Conservation (phyloP, 306 rosid species). For the Spatholobus suberectus region DNA sequence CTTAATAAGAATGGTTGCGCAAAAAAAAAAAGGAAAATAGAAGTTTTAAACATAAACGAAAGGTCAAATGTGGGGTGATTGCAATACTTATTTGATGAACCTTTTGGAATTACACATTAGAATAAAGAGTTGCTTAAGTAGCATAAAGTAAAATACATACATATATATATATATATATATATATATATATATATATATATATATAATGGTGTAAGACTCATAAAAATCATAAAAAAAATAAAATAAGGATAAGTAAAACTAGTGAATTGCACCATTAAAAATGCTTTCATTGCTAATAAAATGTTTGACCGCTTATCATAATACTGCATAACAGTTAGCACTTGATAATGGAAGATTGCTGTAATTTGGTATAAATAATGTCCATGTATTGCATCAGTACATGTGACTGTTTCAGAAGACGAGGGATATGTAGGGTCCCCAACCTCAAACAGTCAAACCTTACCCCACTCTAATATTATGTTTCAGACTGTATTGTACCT, state of each 20-base stretch:
- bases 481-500: background rate
- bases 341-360: conserved; percentile 1
- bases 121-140: background rate
- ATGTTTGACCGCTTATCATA: background rate
- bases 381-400: background rate
- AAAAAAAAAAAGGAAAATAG: too few species aligned
- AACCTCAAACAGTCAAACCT: background rate
- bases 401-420: conserved; percentile 27
- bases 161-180: background rate
- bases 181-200: background rate
- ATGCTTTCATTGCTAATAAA: background rate
- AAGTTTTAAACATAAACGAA: background rate
- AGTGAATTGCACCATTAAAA: background rate
- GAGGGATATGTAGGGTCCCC: conserved; percentile 14
- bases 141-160: background rate
- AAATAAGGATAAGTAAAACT: background rate
- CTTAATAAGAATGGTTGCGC: too few species aligned
- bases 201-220: background rate
- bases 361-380: background rate
- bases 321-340: background rate
- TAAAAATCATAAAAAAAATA: background rate
- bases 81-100: too few species aligned
- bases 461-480: background rate
- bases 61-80: background rate
- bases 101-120: background rate